Evolutionary conservation across 176 grass and related monocot genomes (phyloP).

Genomic region (Oryza meridionalis): DNA sequence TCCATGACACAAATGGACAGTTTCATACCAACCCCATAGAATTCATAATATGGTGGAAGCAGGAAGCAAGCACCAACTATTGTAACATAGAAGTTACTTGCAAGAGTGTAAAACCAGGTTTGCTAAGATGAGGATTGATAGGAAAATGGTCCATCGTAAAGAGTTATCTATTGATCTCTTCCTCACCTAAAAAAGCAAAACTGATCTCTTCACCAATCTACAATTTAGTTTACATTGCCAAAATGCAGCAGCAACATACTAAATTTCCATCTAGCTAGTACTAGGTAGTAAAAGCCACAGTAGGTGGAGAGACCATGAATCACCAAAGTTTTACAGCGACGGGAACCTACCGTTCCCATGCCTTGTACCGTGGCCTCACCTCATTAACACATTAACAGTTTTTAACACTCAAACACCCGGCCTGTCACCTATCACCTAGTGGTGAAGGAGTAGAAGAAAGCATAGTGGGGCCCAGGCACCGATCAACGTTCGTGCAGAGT

Average conservation of each 20-base stretch:
- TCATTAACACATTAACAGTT: background rate
- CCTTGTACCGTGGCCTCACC: background rate
- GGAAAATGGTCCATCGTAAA: background rate
- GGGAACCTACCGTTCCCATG: background rate
- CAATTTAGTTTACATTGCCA: background rate
- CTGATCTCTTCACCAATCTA: no score
- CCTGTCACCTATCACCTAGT: constrained; percentile 27
- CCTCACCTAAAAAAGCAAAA: background rate
- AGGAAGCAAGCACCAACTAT: background rate
- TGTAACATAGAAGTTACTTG: background rate
- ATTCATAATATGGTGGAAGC: background rate
- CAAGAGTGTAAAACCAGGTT: background rate
- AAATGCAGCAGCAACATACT: background rate
- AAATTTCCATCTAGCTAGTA: background rate
- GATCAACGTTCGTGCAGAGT: background rate
- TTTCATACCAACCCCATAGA: background rate
- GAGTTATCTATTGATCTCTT: background rate
- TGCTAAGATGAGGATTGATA: no score
- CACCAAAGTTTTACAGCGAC: constrained; percentile 29
- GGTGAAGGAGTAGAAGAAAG: constrained; percentile 4
- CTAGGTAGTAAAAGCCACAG: background rate
- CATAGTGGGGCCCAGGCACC: background rate
- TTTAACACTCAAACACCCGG: background rate
- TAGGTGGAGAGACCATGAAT: constrained; percentile 19
- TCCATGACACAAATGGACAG: background rate